These are phyloP conservation scores for Alternaria brassicae DNA, from an alignment of 2,329 filamentous ascomycete species.

Conservation along the genomic window DNA sequence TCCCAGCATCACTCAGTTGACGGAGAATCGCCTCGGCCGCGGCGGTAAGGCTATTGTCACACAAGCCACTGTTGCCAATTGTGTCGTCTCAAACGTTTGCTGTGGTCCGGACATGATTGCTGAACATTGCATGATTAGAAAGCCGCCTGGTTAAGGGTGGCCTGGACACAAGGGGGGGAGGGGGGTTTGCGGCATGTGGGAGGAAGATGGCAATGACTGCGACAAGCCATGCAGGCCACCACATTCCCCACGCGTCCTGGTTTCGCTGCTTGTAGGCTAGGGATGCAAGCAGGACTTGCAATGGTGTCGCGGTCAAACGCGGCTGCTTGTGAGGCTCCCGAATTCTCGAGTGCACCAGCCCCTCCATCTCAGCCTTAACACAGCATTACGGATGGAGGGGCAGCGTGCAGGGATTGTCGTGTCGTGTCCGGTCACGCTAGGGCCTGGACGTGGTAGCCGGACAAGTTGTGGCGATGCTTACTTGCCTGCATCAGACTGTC, in stretches of 20 bases:
- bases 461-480: background rate
- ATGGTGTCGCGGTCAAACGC: constrained; percentile 21
- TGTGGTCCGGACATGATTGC: constrained; percentile 12
- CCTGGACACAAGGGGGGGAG: background rate
- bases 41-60: constrained; percentile 31
- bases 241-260: background rate
- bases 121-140: constrained; percentile 18
- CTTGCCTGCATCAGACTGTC: background rate
- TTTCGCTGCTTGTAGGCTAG: background rate
- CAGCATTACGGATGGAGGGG: constrained; percentile 26
- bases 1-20: constrained; percentile 13
- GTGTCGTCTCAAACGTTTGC: constrained; percentile 14
- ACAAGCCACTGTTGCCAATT: constrained; percentile 25
- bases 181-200: constrained; percentile 2
- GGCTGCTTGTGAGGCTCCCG: constrained; percentile 9
- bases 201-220: background rate
- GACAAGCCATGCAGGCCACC: background rate
- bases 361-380: constrained; percentile 29
- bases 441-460: background rate
- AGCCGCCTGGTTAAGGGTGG: constrained; percentile 3
- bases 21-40: constrained; percentile 36
- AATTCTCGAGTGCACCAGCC: constrained; percentile 5
- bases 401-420: constrained; percentile 16
- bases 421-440: constrained; percentile 17
- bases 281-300: constrained; percentile 9